These are phyloP conservation scores for Phytophthora cajani DNA, from an alignment of 352 stramenopile species.

Conservation along the genomic window DNA sequence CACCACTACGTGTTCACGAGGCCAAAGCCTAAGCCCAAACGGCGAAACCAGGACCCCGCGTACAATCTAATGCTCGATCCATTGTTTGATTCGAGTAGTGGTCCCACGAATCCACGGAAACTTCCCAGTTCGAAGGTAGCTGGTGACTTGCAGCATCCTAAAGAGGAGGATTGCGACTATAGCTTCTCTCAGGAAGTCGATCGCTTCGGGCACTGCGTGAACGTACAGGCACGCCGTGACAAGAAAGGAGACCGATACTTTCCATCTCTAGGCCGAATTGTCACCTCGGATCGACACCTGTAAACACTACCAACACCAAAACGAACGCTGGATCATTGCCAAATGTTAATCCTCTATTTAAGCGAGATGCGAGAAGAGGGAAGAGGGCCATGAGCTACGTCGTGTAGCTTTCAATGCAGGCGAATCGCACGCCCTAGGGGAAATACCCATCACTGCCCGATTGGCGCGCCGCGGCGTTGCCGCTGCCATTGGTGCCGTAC, in stretches of 20 bases:
- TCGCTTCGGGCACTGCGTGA: conserved; percentile 55
- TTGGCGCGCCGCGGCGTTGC: conserved; percentile 28
- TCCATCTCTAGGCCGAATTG: conserved; percentile 51
- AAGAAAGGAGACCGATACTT: conserved; percentile 53
- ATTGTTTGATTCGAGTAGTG: conserved; percentile 52
- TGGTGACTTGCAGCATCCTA: conserved; percentile 13
- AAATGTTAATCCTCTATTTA: conserved; percentile 25
- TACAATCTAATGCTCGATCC: conserved; percentile 70
- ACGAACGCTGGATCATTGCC: neutral
- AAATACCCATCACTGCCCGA: conserved; percentile 11
- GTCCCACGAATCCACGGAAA: conserved; percentile 13
- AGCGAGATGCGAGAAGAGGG: conserved; percentile 10
- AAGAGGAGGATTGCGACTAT: conserved; percentile 18
- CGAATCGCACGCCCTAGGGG: neutral
- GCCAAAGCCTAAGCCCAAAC: conserved; percentile 42
- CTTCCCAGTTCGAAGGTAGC: neutral
- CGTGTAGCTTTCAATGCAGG: conserved; percentile 2
- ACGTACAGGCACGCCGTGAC: conserved; percentile 46
- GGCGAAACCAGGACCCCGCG: conserved; percentile 26
- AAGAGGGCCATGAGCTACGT: neutral
- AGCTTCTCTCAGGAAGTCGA: conserved; percentile 54
- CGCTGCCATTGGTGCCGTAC: conserved; percentile 60
- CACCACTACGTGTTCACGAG: conserved; percentile 59
- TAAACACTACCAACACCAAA: conserved; percentile 2
- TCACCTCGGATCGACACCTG: conserved; percentile 26